Conservation (phyloP, 106 monocot species). For the Allium fistulosum region DNA sequence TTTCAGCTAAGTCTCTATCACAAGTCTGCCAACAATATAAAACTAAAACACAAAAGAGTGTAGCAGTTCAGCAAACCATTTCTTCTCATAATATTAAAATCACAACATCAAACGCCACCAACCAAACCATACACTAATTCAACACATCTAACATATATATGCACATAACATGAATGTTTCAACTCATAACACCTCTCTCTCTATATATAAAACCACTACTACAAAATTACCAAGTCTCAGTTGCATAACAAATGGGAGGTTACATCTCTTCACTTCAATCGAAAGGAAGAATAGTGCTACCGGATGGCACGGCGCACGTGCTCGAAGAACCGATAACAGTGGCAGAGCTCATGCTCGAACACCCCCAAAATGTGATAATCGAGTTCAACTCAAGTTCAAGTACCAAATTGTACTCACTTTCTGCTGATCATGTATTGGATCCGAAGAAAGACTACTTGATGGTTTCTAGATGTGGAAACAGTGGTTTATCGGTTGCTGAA, state of each 20-base stretch:
- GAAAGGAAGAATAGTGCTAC: constrained; percentile 32
- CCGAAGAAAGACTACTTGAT: constrained; percentile 26
- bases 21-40: neutral
- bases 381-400: constrained; percentile 13
- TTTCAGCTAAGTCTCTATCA: neutral
- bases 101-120: neutral
- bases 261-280: constrained; percentile 1
- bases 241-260: neutral
- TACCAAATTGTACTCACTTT: constrained; percentile 11
- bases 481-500: constrained; percentile 18
- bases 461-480: constrained; percentile 13
- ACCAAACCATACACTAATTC: constrained; percentile 4
- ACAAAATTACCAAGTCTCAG: neutral
- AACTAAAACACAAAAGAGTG: neutral
- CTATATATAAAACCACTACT: constrained; percentile 1
- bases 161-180: neutral
- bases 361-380: constrained; percentile 48
- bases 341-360: constrained; percentile 78
- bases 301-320: constrained; percentile 33
- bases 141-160: neutral
- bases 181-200: constrained; percentile 4
- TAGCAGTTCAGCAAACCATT: constrained; percentile 11
- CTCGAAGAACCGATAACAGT: constrained; percentile 27
- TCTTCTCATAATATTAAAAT: neutral
- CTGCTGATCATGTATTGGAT: constrained; percentile 43